Base-by-base conservation (phyloP, 805 yeast species). In the Kluyveromyces lactis region DNA sequence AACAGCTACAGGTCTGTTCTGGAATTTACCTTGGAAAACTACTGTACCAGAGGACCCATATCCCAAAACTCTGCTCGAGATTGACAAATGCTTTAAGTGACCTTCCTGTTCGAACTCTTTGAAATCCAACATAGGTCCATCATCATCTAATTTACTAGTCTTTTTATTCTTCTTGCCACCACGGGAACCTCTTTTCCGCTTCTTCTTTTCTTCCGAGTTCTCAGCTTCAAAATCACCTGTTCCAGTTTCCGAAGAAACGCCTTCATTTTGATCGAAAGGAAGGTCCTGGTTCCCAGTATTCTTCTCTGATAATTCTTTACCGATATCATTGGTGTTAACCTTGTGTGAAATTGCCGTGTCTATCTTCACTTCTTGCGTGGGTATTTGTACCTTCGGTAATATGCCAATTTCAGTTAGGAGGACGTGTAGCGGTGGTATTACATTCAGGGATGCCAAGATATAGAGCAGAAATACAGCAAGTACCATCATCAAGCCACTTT, bases 11-110 rank as follows among this genome's bases (percentile, higher is more conserved):
- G 95, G 95, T 41, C 98, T 71, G 49, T 78, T 81, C 55, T 90
- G 96, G 63, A 89, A 92, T 4, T 76, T 73, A 0, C 98, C 98
- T 55, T 81, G 77, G 55, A 78, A 86, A 1, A 92, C 98, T 21
- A 90, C 86, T 0, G 98, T 92, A 19, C 98, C 98, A 50, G 89
- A 95, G 1, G 96, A 86, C 1, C 98, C 98, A 57, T 86, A 86
- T 1, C 98, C 98, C 37, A 92, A 63, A n/a, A 87, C 72, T 21
- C 72, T 75, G 45, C 82, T 82, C 0, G 94, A 75, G 3, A 90
- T 73, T 0, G 70, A 65, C 45, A 86, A 60, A 41, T 73, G 77
- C 38, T 70, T 75, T 38, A 72, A 65, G 28, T 64, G 47, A 16
- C 48, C 42, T 29, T 57, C 62, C 33, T 44, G 38, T 28, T 51